Base-by-base conservation (phyloP, 495 filamentous ascomycete genomes). In the Aspergillus bridgeri region DNA sequence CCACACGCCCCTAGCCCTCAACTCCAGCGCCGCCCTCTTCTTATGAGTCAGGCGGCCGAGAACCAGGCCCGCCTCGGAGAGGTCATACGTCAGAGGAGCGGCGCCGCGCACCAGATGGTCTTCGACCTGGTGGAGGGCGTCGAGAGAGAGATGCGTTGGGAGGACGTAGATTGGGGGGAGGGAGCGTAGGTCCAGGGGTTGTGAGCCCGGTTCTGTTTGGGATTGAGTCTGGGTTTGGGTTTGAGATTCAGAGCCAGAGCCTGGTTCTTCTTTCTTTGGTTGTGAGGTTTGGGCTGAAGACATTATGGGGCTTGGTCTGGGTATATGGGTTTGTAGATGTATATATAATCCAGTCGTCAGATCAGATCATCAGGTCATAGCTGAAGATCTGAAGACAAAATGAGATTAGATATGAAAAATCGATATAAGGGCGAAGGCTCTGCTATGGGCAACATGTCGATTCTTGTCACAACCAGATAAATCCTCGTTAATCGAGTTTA, bases 101-200 rank as follows among this genome's bases (percentile, higher is more conserved):
- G 75, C 74, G 48, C 65, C 59, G 0, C 74, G 69, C 3, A 76
- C 74, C 17, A 96, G 81, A 19, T 81, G 75, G 11, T 85, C 79
- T 65, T 93, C 89, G 15, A 86, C 58, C 27, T 79, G 68, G 49
- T 88, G 81, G 18, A 89, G 71, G 53, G 86, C 79, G 4, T 86
- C 76, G 17, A 80, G 67, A 0, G 77, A 70, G 13, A 96, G 77
- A 60, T 92, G 86, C 8, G 87, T 83, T 6, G 86, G 74, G 0
- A 96, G 82, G 45, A 98, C 80, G 57, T 84, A 93, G 11, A 92
- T 85, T 6, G 84, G 72, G 5, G 93, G 90, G 22, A 56, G 66
- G 0, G 61, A 45, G 21, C 66, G 64, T 38, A 75, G 64, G 1
- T 53, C 9, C 9, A 38, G 33, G 8, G 9, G 13, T 38, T 38